phyloP scores from a whole-genome alignment of 495 filamentous ascomycete species.

The Cudoniella acicularis region DNA sequence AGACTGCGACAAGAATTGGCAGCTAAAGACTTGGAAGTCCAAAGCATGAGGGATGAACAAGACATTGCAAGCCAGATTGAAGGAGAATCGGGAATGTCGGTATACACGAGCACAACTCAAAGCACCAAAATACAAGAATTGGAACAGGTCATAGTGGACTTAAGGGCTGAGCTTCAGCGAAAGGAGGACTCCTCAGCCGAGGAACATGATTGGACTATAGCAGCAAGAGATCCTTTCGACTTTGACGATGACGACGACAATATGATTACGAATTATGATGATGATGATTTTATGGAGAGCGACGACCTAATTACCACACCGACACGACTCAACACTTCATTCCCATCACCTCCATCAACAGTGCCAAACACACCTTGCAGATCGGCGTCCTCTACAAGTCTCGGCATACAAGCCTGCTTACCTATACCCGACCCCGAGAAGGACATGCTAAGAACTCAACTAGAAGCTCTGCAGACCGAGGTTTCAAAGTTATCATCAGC shows the following conservation, averaged over 20 bases:
- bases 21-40: conserved; percentile 46
- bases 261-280: conserved; percentile 27
- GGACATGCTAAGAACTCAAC: conserved; percentile 17
- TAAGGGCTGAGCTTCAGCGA: conserved; percentile 21
- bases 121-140: conserved; percentile 19
- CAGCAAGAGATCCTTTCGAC: conserved; percentile 39
- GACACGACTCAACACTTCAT: conserved; percentile 32
- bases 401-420: conserved; percentile 32
- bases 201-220: conserved; percentile 37
- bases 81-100: conserved; percentile 14
- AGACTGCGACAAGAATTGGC: conserved; percentile 51
- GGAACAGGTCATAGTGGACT: conserved; percentile 15
- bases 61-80: conserved; percentile 25
- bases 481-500: conserved; percentile 15
- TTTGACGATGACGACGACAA: conserved; percentile 32
- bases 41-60: conserved; percentile 21
- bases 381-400: conserved; percentile 17
- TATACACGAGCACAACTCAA: conserved; percentile 6
- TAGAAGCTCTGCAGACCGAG: conserved; percentile 16
- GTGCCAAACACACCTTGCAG: conserved; percentile 37
- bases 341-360: conserved; percentile 43
- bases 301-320: conserved; percentile 27
- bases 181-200: conserved; percentile 23
- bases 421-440: conserved; percentile 41
- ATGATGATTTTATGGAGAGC: conserved; percentile 28